Conservation (phyloP, 23 red algal genomes). For the Chondrus crispus region DNA sequence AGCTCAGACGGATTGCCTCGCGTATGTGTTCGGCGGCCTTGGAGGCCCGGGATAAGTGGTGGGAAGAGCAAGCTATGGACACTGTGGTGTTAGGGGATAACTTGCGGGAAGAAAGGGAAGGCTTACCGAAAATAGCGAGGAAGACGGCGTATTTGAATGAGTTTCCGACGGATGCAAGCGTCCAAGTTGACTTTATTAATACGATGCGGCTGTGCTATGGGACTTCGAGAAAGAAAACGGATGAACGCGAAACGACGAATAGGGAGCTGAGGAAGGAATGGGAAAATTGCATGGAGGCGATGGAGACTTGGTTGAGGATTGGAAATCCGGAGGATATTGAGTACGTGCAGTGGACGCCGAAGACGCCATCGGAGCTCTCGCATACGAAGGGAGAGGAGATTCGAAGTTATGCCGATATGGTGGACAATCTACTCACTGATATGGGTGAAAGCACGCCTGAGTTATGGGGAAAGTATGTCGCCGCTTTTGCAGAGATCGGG, state of each 20-base stretch:
- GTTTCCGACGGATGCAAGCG: slow-evolving; percentile 7
- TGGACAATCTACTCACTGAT: background rate
- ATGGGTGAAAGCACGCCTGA: slow-evolving; percentile 6
- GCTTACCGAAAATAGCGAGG: background rate
- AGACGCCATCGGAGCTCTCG: background rate
- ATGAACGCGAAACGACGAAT: too few species aligned
- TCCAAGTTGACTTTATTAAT: slow-evolving; percentile 47
- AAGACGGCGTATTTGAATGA: background rate
- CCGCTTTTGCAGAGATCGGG: slow-evolving; percentile 20
- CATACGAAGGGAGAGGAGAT: background rate
- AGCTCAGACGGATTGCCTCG: slow-evolving; percentile 1
- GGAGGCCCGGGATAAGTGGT: background rate
- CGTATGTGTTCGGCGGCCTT: background rate
- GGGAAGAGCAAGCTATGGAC: too few species aligned
- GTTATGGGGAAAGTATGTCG: slow-evolving; percentile 1
- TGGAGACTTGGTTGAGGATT: slow-evolving; percentile 1
- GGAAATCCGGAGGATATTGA: slow-evolving; percentile 24
- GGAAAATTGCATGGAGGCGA: background rate
- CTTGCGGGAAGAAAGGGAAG: background rate
- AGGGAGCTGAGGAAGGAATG: slow-evolving; percentile 11
- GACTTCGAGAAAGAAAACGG: too few species aligned
- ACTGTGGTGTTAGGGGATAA: background rate
- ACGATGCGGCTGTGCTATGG: slow-evolving; percentile 53
- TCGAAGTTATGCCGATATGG: background rate
- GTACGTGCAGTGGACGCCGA: background rate